A percentile compares a stretch with the other conserved stretches of the same genome.
These are phyloP conservation scores for Primulina eburnea DNA, from an alignment of 257 asterid genomes.

Conservation along the genomic window DNA sequence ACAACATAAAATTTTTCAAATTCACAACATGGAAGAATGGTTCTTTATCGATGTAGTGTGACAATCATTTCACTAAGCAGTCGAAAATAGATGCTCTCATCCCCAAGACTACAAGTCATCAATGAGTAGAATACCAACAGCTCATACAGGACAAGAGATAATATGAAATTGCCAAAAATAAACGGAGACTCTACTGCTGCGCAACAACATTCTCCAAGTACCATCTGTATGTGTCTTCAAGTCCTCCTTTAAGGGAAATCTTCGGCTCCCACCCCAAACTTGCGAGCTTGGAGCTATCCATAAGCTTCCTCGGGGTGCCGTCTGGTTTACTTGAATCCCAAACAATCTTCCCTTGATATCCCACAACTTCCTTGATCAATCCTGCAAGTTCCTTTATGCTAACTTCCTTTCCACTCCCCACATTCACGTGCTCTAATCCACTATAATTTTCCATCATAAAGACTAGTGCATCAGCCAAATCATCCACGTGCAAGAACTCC, in stretches of 20 bases:
- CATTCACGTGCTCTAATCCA: constrained; percentile 83
- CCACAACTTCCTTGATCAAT: constrained; percentile 83
- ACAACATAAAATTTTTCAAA: neutral
- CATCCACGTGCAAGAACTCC: constrained; percentile 90
- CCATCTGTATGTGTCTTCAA: constrained; percentile 69
- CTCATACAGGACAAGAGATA: neutral
- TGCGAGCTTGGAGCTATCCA: constrained; percentile 84
- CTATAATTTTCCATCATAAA: constrained; percentile 70
- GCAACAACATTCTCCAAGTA: constrained; percentile 61
- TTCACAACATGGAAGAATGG: constrained; percentile 4
- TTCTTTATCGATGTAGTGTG: constrained; percentile 10
- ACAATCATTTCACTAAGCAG: constrained; percentile 5
- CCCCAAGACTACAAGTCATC: constrained; percentile 15
- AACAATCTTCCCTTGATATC: constrained; percentile 67
- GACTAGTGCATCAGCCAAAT: constrained; percentile 74
- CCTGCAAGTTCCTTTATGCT: constrained; percentile 81
- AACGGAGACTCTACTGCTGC: constrained; percentile 25
- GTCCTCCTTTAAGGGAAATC: constrained; percentile 72
- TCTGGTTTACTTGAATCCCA: constrained; percentile 92
- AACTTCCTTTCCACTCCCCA: constrained; percentile 92
- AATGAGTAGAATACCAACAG: neutral
- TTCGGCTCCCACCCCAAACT: constrained; percentile 82
- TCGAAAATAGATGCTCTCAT: constrained; percentile 11
- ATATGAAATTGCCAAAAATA: neutral
- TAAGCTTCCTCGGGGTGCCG: constrained; percentile 95